Evolutionary conservation across 192 early-diverging fungal genomes (phyloP), one percentile per base, ranked within the genome.

Genomic region (Hyaloraphidium curvatum): DNA sequence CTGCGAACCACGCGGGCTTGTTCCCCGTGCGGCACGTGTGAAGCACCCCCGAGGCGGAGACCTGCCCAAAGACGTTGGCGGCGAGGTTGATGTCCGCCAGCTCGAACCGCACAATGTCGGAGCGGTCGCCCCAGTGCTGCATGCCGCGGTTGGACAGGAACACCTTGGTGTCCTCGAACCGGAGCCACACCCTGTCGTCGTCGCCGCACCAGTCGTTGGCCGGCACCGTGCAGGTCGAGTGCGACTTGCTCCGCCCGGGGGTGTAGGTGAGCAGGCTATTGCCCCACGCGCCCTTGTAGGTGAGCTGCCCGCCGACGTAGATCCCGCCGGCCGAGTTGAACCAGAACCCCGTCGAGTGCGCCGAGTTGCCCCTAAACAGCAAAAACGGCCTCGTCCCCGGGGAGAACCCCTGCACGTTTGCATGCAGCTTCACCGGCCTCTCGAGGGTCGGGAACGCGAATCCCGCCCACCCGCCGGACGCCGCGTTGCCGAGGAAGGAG

Each of bases 1-100:
- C n/a, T n/a, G n/a, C n/a, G n/a, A n/a, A n/a, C n/a, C n/a, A n/a
- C n/a, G n/a, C 33, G 7, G 30, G 40, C n/a, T 40, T 43, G 39
- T 61, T 61, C 4, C 39, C 28, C 23, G 56, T 62, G 19, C 59
- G 30, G 1, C 56, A 61, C 23, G 50, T 61, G 19, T 26, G 25
- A 21, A 61, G 21, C 56, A 59, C 50, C 19, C 50, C 28, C 16
- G 30, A 29, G 9, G 58, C 21, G 56, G 56, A 61, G 19, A 62
- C 60, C 30, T 61, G 56, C 19, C 60, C 60, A 61, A 61, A 61
- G 2, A 61, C 51, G n/a, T 56, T 61, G n/a, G 51, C 59, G 16
- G 37, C 30, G 23, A 54, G 30, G 4, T 41, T 40, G 39, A 17
- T 25, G 26, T 61, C 60, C 16, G 57, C 39, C 13, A 29, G 40